A percentile compares a stretch with the other conserved stretches of the same genome.
These are phyloP conservation scores for Clavispora fructus DNA, from an alignment of 805 yeast genomes.

Conservation along the genomic window DNA sequence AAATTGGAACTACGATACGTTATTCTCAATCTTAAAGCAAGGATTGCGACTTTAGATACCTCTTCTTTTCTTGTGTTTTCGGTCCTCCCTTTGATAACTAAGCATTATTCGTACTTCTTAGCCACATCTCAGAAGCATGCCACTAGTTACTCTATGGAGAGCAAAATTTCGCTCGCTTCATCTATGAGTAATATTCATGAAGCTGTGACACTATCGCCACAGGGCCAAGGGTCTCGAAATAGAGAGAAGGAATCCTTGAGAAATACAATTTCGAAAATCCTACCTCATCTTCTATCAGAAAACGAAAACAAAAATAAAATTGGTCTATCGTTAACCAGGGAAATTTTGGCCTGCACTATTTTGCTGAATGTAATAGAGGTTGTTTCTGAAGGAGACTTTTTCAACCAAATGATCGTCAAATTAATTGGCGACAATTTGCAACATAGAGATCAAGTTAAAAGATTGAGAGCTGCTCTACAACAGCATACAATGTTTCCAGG, in stretches of 20 bases:
- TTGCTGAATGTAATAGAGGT: slow-evolving; percentile 49
- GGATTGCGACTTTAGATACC: slow-evolving; percentile 44
- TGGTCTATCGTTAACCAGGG: slow-evolving; percentile 49
- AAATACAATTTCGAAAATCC: slow-evolving; percentile 31
- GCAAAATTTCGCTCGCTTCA: slow-evolving; percentile 37
- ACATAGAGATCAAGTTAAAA: slow-evolving; percentile 70
- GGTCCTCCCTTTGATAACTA: slow-evolving; percentile 59
- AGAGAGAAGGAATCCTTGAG: slow-evolving; percentile 47
- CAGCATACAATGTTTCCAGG: slow-evolving; percentile 43
- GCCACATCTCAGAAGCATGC: slow-evolving; percentile 10
- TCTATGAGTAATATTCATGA: slow-evolving; percentile 53
- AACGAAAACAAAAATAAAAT: slow-evolving; percentile 45
- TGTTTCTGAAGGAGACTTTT: slow-evolving; percentile 68
- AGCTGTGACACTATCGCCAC: slow-evolving; percentile 40
- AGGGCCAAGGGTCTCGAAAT: slow-evolving; percentile 25
- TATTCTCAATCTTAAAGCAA: slow-evolving; percentile 34
- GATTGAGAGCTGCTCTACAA: slow-evolving; percentile 63
- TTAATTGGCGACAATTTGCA: slow-evolving; percentile 59
- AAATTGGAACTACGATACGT: slow-evolving; percentile 40
- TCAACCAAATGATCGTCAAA: slow-evolving; percentile 61
- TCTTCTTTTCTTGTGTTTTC: slow-evolving; percentile 53
- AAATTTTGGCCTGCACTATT: slow-evolving; percentile 50
- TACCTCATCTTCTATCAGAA: slow-evolving; percentile 47
- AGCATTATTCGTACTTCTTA: slow-evolving; percentile 53
- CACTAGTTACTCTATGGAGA: slow-evolving; percentile 26